phyloP scores from a whole-genome alignment of 2,329 filamentous ascomycete species.

The Elsinoe australis region DNA sequence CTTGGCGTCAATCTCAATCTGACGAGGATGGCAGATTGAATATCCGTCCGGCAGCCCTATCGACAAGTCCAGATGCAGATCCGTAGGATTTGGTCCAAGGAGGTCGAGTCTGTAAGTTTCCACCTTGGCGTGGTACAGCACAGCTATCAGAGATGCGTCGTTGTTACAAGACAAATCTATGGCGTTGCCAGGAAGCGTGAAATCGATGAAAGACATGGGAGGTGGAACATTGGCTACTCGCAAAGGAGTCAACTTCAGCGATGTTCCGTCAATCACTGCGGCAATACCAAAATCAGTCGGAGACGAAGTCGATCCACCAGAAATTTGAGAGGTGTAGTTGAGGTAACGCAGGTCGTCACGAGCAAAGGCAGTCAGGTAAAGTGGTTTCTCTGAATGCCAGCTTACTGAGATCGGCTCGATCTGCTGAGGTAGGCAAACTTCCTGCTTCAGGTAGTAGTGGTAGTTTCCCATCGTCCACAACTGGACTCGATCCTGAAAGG shows the following conservation, averaged over 20 bases:
- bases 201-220: constrained; percentile 78
- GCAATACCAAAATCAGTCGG: constrained; percentile 73
- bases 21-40: constrained; percentile 29
- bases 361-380: constrained; percentile 34
- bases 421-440: constrained; percentile 45
- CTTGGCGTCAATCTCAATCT: constrained; percentile 42
- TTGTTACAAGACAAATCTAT: constrained; percentile 68
- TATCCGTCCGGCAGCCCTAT: too few relatives aligned
- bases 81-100: constrained; percentile 45
- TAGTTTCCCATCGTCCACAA: constrained; percentile 98
- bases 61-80: too few relatives aligned
- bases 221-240: constrained; percentile 79
- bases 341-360: constrained; percentile 27
- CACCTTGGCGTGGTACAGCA: constrained; percentile 61
- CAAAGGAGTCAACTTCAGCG: constrained; percentile 76
- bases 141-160: constrained; percentile 57
- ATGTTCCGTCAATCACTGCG: constrained; percentile 75
- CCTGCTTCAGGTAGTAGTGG: constrained; percentile 95
- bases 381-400: constrained; percentile 83
- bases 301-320: constrained; percentile 60
- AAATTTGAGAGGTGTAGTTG: constrained; percentile 61
- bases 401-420: constrained; percentile 3
- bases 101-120: constrained; percentile 62
- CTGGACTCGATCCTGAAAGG: constrained; percentile 66
- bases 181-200: constrained; percentile 54